Conservation (phyloP, 305 asterid genomes). For the Fraxinus sp. region DNA sequence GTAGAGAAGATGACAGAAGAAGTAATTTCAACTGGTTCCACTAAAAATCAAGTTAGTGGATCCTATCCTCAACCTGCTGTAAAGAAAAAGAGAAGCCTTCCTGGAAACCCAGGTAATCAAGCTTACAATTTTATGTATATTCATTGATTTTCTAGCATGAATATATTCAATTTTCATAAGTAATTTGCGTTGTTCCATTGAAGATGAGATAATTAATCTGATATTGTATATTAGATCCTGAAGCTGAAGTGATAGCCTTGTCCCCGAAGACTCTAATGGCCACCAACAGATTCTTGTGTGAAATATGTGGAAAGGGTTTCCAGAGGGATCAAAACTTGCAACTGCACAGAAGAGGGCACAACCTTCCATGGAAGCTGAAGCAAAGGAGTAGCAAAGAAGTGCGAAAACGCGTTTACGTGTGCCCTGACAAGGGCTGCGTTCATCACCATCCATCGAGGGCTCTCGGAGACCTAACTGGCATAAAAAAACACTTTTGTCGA, state of each 20-base stretch:
- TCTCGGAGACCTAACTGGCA: slow-evolving; percentile 83
- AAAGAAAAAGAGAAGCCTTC: slow-evolving; percentile 83
- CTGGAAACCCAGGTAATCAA: slow-evolving; percentile 72
- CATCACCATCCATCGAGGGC: slow-evolving; percentile 84
- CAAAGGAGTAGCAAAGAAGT: slow-evolving; percentile 67
- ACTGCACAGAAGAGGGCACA: slow-evolving; percentile 85
- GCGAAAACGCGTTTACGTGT: slow-evolving; percentile 70
- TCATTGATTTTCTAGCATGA: not conserved
- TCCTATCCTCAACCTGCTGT: slow-evolving; percentile 44
- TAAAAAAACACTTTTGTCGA: slow-evolving; percentile 79
- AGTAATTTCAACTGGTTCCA: slow-evolving; percentile 37
- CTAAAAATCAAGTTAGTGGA: slow-evolving; percentile 36
- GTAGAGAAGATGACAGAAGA: slow-evolving; percentile 53
- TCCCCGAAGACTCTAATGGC: slow-evolving; percentile 93
- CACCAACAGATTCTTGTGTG: slow-evolving; percentile 77
- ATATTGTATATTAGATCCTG: slow-evolving; percentile 54
- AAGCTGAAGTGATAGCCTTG: slow-evolving; percentile 77
- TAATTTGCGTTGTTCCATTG: not conserved
- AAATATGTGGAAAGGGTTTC: slow-evolving; percentile 86
- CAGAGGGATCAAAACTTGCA: slow-evolving; percentile 87
- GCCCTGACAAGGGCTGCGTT: slow-evolving; percentile 79
- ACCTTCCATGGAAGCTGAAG: slow-evolving; percentile 88
- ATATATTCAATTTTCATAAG: not conserved
- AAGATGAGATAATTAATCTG: not conserved
- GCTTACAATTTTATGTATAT: not conserved